Conservation (phyloP, 164 flowering plant genomes). For the Santalum album region DNA sequence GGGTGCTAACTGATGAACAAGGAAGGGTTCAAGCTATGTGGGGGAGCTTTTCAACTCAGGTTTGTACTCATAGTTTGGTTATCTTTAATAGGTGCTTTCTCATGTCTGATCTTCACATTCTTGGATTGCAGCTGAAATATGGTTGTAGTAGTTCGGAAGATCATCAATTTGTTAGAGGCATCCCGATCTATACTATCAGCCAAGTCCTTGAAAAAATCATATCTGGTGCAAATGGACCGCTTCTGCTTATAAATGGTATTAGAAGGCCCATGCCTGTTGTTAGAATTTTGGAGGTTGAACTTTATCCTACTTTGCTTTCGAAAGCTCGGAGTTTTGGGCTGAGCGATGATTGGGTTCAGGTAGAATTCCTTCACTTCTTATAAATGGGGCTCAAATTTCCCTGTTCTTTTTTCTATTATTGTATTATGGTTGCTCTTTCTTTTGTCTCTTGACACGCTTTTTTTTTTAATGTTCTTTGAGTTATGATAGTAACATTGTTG, state of each 20-base stretch:
- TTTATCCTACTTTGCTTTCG: slow-evolving; percentile 88
- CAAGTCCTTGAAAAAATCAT: slow-evolving; percentile 72
- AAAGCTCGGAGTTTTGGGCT: slow-evolving; percentile 94
- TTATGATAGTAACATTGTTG: too few relatives aligned
- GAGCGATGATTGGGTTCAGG: slow-evolving; percentile 81
- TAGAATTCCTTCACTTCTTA: slow-evolving; percentile 17
- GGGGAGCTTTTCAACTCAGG: slow-evolving; percentile 99
- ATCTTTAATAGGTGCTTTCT: slow-evolving; percentile 6
- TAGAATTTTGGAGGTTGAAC: slow-evolving; percentile 82
- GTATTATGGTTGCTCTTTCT: too few relatives aligned
- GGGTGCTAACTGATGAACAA: slow-evolving; percentile 80
- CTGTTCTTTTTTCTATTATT: not conserved
- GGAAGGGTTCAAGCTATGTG: slow-evolving; percentile 90
- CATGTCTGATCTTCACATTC: slow-evolving; percentile 3
- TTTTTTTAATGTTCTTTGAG: too few relatives aligned
- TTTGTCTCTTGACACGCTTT: too few relatives aligned
- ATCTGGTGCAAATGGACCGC: slow-evolving; percentile 57
- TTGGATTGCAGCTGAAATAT: slow-evolving; percentile 63
- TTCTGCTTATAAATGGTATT: slow-evolving; percentile 70
- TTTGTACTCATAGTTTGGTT: slow-evolving; percentile 12
- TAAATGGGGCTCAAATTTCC: too few relatives aligned
- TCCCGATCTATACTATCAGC: slow-evolving; percentile 70
- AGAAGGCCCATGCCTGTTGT: slow-evolving; percentile 83
- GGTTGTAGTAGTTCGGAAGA: slow-evolving; percentile 72
- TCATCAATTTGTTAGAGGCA: slow-evolving; percentile 91